A percentile compares a stretch with the other conserved stretches of the same genome.
Conservation (phyloP, 805 yeast species). For the Danielozyma ontarioensis region DNA sequence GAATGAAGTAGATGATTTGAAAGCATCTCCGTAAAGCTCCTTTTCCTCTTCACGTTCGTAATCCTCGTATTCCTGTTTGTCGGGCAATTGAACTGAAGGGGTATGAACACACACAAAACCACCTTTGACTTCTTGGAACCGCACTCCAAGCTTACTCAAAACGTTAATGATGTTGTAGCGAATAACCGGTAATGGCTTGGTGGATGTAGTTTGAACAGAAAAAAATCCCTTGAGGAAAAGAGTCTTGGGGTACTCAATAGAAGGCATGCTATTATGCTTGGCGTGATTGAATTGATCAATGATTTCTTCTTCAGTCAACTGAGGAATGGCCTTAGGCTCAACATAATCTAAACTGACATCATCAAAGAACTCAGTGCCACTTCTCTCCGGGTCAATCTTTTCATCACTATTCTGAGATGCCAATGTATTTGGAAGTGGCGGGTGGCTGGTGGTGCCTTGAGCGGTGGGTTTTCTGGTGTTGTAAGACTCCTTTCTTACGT, state of each 20-base stretch:
- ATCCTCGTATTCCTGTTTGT: too few relatives aligned
- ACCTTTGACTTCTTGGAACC: conserved; percentile 85
- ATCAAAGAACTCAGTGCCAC: conserved; percentile 45
- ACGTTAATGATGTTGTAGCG: conserved; percentile 79
- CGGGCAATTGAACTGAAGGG: conserved; percentile 43
- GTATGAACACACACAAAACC: conserved; percentile 83
- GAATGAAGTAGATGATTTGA: conserved; percentile 30
- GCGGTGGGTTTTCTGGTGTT: conserved; percentile 14
- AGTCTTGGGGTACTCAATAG: conserved; percentile 89
- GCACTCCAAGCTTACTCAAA: conserved; percentile 69
- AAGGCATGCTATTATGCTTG: conserved; percentile 79
- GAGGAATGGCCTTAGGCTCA: conserved; percentile 28
- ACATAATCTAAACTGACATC: conserved; percentile 44
- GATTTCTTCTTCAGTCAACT: conserved; percentile 35
- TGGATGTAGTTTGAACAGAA: conserved; percentile 91
- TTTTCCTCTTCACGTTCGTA: conserved; percentile 20
- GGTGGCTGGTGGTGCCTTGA: conserved; percentile 20
- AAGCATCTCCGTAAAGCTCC: conserved; percentile 36
- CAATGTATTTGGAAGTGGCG: conserved; percentile 42
- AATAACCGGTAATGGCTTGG: conserved; percentile 84
- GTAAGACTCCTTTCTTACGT: conserved; percentile 60
- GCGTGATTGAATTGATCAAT: conserved; percentile 47
- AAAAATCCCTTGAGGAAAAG: conserved; percentile 89
- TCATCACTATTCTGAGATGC: conserved; percentile 43
- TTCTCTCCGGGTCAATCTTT: conserved; percentile 16